Conservation (phyloP, 768 basidiomycete species). For the Phylloporus scabripes region DNA sequence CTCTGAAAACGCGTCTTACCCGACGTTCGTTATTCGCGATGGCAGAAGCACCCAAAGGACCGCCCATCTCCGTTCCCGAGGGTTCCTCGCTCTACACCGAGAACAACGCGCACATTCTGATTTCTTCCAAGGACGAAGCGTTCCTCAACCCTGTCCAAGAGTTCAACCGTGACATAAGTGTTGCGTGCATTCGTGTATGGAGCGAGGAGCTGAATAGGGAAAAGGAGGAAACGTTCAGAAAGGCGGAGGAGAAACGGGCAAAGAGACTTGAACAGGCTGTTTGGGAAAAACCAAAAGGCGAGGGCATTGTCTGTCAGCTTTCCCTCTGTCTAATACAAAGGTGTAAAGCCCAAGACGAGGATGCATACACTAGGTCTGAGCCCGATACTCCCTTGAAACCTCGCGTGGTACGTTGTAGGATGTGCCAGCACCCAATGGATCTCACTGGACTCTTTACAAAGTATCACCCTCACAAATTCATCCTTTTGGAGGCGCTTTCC, state of each 20-base stretch:
- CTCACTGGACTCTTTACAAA: constrained; percentile 17
- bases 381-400: constrained; percentile 7
- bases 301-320: constrained; percentile 8
- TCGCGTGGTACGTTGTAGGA: constrained; percentile 20
- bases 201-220: constrained; percentile 61
- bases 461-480: constrained; percentile 62
- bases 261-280: constrained; percentile 30
- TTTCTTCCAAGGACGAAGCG: constrained; percentile 66
- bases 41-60: neutral
- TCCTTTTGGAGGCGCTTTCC: constrained; percentile 87
- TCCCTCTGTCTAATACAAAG: constrained; percentile 1
- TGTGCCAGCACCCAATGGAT: neutral
- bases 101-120: constrained; percentile 74
- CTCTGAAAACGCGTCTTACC: constrained; percentile 3
- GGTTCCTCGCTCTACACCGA: constrained; percentile 78
- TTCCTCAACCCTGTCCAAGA: constrained; percentile 98
- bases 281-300: constrained; percentile 45
- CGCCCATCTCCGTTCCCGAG: constrained; percentile 49
- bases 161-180: constrained; percentile 92
- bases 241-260: constrained; percentile 44
- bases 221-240: constrained; percentile 59
- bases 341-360: constrained; percentile 2
- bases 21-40: constrained; percentile 1
- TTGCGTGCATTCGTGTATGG: constrained; percentile 89
- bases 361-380: neutral